These are phyloP conservation scores for Chalciporus pseudorubinellus DNA, from an alignment of 768 basidiomycete genomes.

Conservation along the genomic window DNA sequence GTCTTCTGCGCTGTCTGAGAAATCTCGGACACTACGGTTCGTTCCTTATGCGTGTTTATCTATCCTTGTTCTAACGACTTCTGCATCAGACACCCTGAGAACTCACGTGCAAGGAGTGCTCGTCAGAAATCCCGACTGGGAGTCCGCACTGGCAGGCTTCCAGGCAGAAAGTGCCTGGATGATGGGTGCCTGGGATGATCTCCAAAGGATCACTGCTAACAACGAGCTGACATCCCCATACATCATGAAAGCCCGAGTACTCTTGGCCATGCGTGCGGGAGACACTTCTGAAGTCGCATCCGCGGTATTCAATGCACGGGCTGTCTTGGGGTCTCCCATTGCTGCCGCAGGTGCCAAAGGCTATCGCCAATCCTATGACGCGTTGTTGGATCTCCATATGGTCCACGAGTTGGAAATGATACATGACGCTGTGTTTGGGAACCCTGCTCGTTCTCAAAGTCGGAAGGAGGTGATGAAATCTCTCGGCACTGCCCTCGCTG, in stretches of 20 bases:
- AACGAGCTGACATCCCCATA: constrained; percentile 55
- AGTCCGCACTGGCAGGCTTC: constrained; percentile 69
- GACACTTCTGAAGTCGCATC: constrained; percentile 44
- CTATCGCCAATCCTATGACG: constrained; percentile 86
- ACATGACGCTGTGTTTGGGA: constrained; percentile 39
- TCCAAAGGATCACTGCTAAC: constrained; percentile 56
- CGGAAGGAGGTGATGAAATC: constrained; percentile 41
- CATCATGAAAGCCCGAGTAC: constrained; percentile 71
- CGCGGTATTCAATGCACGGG: constrained; percentile 63
- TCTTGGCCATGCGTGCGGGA: constrained; percentile 72
- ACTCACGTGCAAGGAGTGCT: constrained; percentile 94
- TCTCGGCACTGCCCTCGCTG: constrained; percentile 43
- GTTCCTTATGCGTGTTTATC: constrained; percentile 24
- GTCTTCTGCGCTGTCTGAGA: constrained; percentile 84
- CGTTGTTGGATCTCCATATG: constrained; percentile 79
- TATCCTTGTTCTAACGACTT: constrained; percentile 1
- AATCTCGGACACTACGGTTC: constrained; percentile 96
- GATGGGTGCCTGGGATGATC: constrained; percentile 89
- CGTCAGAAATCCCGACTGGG: constrained; percentile 83
- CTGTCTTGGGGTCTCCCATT: constrained; percentile 75
- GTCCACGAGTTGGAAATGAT: constrained; percentile 83
- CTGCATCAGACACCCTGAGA: constrained; percentile 73
- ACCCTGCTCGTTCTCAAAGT: constrained; percentile 40
- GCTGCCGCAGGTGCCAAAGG: constrained; percentile 75
- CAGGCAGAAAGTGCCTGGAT: constrained; percentile 95